Evolutionary conservation across 345 rosid species (phyloP).

Genomic region (Ricinus communis): DNA sequence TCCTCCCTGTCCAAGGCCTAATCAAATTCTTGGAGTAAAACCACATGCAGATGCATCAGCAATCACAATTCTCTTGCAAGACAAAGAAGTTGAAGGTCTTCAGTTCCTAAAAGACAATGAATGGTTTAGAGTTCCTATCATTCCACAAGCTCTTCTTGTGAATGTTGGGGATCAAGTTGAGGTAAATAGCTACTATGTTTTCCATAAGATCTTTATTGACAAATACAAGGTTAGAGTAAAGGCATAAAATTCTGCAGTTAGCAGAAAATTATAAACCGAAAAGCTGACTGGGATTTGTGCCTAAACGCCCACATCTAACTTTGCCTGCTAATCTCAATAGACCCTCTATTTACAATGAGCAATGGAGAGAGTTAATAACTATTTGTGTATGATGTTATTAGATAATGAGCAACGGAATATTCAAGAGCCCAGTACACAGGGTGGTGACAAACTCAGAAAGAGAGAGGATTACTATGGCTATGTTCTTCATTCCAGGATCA

Average conservation of each 20-base stretch:
- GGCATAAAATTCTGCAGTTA: too few relatives aligned
- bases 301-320: too few relatives aligned
- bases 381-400: conserved; percentile 15
- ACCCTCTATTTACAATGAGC: too few relatives aligned
- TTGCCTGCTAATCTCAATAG: too few relatives aligned
- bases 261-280: too few relatives aligned
- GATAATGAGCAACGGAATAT: conserved; percentile 66
- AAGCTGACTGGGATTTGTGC: too few relatives aligned
- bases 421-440: conserved; percentile 52
- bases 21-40: conserved; percentile 47
- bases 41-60: conserved; percentile 64
- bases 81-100: conserved; percentile 61
- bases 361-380: too few relatives aligned
- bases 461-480: conserved; percentile 52
- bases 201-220: too few relatives aligned
- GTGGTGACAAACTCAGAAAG: conserved; percentile 48
- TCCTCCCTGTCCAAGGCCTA: conserved; percentile 63
- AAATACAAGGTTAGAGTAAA: too few relatives aligned
- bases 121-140: conserved; percentile 50
- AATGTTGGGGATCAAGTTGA: conserved; percentile 52
- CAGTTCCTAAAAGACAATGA: conserved; percentile 48
- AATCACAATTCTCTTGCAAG: conserved; percentile 54
- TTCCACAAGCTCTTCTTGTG: conserved; percentile 45
- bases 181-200: not conserved
- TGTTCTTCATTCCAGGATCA: conserved; percentile 42